phyloP scores from a whole-genome alignment of 2,329 filamentous ascomycete species.

The Aspergillus spinulosporus region DNA sequence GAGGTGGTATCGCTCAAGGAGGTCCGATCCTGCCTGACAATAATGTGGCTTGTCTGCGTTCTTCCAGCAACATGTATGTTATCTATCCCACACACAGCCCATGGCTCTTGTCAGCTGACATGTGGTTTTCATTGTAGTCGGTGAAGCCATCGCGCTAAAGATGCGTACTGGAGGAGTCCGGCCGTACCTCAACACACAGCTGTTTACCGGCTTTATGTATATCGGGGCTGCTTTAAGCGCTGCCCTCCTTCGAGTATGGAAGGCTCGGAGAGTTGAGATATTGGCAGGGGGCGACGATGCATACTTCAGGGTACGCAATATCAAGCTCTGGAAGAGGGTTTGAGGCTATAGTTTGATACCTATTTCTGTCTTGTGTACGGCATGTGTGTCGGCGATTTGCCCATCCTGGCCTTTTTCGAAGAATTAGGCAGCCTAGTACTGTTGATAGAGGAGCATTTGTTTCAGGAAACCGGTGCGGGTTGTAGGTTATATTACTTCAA shows the following conservation, averaged over 20 bases:
- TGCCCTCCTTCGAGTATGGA: background rate
- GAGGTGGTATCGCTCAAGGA: background rate
- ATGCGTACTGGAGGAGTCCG: background rate
- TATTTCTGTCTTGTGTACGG: no score
- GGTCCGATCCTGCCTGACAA: background rate
- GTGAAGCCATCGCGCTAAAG: background rate
- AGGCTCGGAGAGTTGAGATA: background rate
- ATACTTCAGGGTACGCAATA: background rate
- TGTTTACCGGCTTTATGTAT: slow-evolving; percentile 60
- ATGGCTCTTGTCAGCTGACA: background rate
- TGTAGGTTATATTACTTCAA: no score
- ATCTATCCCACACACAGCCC: no score
- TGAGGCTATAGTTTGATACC: no score
- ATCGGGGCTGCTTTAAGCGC: slow-evolving; percentile 49
- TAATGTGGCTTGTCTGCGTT: background rate
- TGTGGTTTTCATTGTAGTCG: background rate
- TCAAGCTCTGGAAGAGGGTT: background rate
- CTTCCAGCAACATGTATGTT: background rate
- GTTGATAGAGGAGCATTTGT: no score
- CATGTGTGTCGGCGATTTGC: no score
- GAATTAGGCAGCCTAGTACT: no score
- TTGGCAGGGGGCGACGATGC: background rate
- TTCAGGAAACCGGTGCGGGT: no score
- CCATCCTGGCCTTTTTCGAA: no score
- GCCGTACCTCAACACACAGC: slow-evolving; percentile 29